phyloP scores from a whole-genome alignment of 257 asterid genomes.

The Catharanthus roseus region DNA sequence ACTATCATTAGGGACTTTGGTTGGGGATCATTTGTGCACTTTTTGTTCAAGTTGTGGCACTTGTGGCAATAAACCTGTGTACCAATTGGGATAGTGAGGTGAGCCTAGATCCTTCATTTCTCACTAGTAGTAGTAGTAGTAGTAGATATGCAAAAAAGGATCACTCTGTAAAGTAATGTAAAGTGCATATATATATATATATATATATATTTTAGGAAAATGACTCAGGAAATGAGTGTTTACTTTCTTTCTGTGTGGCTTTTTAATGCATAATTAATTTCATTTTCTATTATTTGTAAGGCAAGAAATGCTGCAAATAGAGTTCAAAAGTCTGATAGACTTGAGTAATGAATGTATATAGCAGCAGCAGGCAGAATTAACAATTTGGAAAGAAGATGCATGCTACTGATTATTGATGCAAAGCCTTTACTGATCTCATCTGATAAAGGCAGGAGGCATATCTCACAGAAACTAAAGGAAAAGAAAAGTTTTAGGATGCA shows the following conservation, averaged over 20 bases:
- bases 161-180: no score
- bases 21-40: slow-evolving; percentile 63
- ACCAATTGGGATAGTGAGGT: slow-evolving; percentile 65
- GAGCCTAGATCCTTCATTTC: slow-evolving; percentile 7
- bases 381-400: background rate
- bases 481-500: no score
- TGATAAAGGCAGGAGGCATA: no score
- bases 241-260: background rate
- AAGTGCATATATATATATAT: no score
- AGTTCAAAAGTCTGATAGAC: slow-evolving; percentile 19
- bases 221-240: background rate
- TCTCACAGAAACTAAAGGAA: no score
- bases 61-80: slow-evolving; percentile 40
- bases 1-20: slow-evolving; percentile 56
- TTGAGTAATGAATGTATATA: background rate
- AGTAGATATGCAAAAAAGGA: background rate
- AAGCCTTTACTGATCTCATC: no score
- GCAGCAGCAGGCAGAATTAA: background rate
- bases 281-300: slow-evolving; percentile 12
- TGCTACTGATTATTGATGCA: no score
- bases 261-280: no score
- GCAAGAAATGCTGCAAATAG: slow-evolving; percentile 35
- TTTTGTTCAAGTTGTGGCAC: slow-evolving; percentile 48
- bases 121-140: no score
- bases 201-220: no score